These are phyloP conservation scores for Heliophila coronopifolia DNA, from an alignment of 441 rosid species.

Conservation along the genomic window DNA sequence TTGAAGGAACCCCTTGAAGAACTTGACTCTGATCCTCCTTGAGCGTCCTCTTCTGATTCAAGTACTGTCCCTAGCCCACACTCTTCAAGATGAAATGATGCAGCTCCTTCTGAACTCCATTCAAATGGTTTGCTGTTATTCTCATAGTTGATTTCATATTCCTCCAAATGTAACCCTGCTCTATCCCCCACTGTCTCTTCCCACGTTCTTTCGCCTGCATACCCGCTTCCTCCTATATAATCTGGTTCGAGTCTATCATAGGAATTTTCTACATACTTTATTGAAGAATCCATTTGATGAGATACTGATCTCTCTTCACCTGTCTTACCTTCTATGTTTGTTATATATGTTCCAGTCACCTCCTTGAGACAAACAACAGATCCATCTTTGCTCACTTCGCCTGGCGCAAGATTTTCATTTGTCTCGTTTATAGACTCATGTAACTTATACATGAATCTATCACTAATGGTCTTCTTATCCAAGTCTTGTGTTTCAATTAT, in stretches of 20 bases:
- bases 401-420: conserved; percentile 7
- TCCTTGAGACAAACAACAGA: background rate
- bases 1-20: conserved; percentile 5
- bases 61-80: background rate
- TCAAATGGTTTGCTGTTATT: conserved; percentile 12
- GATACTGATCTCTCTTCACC: background rate
- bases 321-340: background rate
- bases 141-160: too few relatives aligned
- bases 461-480: conserved; percentile 11
- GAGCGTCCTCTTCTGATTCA: conserved; percentile 1
- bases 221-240: conserved; percentile 1
- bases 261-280: background rate
- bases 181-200: conserved; percentile 3
- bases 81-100: conserved; percentile 11
- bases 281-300: conserved; percentile 11
- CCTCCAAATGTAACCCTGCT: conserved; percentile 10
- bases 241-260: background rate
- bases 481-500: background rate
- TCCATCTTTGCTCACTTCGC: background rate
- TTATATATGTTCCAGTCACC: background rate
- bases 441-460: conserved; percentile 6
- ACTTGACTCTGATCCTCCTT: conserved; percentile 1
- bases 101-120: conserved; percentile 13
- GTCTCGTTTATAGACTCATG: conserved; percentile 7
- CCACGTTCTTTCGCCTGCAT: conserved; percentile 10